These are phyloP conservation scores for Botrytis deweyae DNA, from an alignment of 2,329 filamentous ascomycete genomes.

Conservation along the genomic window DNA sequence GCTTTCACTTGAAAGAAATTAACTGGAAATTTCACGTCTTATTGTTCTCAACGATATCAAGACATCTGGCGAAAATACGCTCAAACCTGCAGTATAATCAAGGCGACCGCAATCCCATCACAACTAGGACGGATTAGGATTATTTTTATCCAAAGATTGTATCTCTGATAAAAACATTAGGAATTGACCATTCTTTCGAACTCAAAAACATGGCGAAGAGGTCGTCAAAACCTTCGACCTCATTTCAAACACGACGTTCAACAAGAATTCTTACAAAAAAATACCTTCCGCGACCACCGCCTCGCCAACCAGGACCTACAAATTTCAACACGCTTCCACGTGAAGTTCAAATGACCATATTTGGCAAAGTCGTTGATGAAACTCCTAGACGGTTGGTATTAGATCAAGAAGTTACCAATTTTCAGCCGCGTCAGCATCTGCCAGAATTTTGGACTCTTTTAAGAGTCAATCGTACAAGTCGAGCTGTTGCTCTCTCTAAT, in stretches of 20 bases:
- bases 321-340: background rate
- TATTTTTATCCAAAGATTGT: no score
- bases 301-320: background rate
- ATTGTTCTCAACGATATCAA: no score
- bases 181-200: background rate
- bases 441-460: background rate
- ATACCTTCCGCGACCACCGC: background rate
- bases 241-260: background rate
- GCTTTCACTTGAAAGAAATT: background rate
- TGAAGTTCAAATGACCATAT: background rate
- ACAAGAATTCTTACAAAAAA: background rate
- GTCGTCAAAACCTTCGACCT: background rate
- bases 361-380: background rate
- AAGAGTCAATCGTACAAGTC: background rate
- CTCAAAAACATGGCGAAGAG: background rate
- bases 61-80: no score
- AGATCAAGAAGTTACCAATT: background rate
- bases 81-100: background rate
- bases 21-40: no score
- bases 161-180: no score
- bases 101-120: background rate
- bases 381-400: background rate
- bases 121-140: no score
- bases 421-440: no score
- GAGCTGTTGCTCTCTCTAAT: background rate